phyloP scores from a whole-genome alignment of 139 green algal genomes.

The Coelastrella sp. region DNA sequence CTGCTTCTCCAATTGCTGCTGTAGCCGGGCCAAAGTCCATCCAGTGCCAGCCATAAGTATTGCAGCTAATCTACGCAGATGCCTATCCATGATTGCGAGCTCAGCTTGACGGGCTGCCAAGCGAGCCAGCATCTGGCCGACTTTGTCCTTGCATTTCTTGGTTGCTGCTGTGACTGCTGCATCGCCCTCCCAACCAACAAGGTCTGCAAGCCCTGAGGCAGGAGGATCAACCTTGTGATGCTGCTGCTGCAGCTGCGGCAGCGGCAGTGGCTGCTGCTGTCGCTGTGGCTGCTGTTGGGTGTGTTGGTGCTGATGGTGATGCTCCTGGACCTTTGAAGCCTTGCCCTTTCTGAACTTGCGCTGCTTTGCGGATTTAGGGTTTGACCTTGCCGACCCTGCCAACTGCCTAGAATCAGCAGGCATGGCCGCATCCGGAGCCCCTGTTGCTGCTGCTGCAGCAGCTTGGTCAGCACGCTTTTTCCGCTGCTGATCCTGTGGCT shows the following conservation, averaged over 20 bases:
- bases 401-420: not conserved
- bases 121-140: not conserved
- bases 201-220: not conserved
- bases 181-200: not conserved
- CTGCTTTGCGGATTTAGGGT: not conserved
- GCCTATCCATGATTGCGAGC: not conserved
- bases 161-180: not conserved
- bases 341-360: not conserved
- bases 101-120: not conserved
- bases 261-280: no score
- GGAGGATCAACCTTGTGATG: no score
- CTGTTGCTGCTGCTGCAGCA: not conserved
- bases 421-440: not conserved
- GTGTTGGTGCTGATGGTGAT: slow-evolving; percentile 3
- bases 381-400: no score
- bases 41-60: slow-evolving; percentile 25
- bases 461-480: not conserved
- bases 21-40: not conserved
- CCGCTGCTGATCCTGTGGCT: not conserved
- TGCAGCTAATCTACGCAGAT: not conserved
- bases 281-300: not conserved
- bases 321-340: not conserved
- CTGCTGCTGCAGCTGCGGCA: no score
- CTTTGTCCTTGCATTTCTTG: not conserved
- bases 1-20: not conserved